Evolutionary conservation across 306 rosid genomes (phyloP), one percentile per base, ranked within the genome.

Genomic region (Medicago truncatula): DNA sequence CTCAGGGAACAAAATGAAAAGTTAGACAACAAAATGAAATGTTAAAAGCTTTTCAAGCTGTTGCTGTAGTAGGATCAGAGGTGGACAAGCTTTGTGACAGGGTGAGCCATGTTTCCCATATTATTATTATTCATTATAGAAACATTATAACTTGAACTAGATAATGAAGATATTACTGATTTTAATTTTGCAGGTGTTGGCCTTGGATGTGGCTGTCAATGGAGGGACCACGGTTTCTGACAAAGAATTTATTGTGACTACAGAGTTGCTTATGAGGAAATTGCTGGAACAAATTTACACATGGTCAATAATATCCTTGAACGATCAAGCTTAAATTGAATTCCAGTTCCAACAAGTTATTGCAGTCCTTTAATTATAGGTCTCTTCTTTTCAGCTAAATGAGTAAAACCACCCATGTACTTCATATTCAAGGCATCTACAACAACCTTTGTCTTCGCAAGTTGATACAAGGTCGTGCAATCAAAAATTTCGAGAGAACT

Each of bases 201-300:
- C 87, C 71, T 80, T 94, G 85, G 90, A 89, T 79, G 91, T 85
- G 34, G 90, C 88, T 78, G 87, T 89, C 59, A 74, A 78, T 61
- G 87, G 85, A 57, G 96, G 96, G 76, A 92, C 95, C 78, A 83
- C 71, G 86, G 88, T 92, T 72, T 80, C 83, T 3, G 97, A 92
- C 73, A 90, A 85, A 79, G 97, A 92, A 71, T 92, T 94, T 78
- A 14, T 77, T 3, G 59, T 81, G 64, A 74, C 82, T 9, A 83
- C 95, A 11, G 98, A 94, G 87, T 70, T 94, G 87, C 96, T 94
- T 20, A 92, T 90, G 98, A 86, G 86, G 72, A 91, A 92, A 75
- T 79, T 92, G 88, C 85, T 94, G 92, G 87, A 88, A 28, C 3
- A 28, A 28, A 28, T 28, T 28, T 28, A 28, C 34, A 28, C 34